Evolutionary conservation across 1,284 basidiomycete genomes (phyloP).

Genomic region (Fomitopsis palustris): DNA sequence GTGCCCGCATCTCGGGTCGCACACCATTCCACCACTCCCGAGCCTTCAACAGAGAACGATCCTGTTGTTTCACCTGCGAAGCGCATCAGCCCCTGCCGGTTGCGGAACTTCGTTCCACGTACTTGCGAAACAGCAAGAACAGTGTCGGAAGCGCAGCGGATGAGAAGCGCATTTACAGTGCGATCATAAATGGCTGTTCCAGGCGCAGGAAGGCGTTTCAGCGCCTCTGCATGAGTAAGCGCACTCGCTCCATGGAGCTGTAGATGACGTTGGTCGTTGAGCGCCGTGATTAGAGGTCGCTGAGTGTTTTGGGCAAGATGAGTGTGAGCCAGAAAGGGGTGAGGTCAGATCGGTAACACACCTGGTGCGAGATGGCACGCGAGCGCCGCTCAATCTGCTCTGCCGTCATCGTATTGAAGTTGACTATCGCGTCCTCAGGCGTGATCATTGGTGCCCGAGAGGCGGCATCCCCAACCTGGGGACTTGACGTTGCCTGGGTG

Average conservation of each 20-base stretch:
- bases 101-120: neutral
- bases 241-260: constrained; percentile 41
- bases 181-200: constrained; percentile 42
- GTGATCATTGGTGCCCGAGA: constrained; percentile 64
- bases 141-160: constrained; percentile 48
- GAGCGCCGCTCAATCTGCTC: constrained; percentile 52
- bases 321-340: neutral
- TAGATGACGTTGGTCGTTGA: constrained; percentile 39
- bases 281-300: constrained; percentile 44
- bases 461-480: constrained; percentile 38
- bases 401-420: constrained; percentile 59
- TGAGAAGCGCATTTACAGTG: constrained; percentile 33
- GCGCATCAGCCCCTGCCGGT: neutral
- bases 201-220: constrained; percentile 22
- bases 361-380: constrained; percentile 76
- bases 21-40: constrained; percentile 53
- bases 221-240: constrained; percentile 14
- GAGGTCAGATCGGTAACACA: constrained; percentile 22
- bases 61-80: constrained; percentile 51
- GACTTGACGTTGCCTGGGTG: constrained; percentile 40
- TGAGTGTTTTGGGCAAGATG: constrained; percentile 11
- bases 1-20: constrained; percentile 20
- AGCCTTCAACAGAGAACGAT: constrained; percentile 37
- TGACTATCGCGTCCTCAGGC: constrained; percentile 47
- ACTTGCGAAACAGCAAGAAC: constrained; percentile 45